These are phyloP conservation scores for Cladosporium sp. DNA, from an alignment of 2,329 filamentous ascomycete species.

Conservation along the genomic window DNA sequence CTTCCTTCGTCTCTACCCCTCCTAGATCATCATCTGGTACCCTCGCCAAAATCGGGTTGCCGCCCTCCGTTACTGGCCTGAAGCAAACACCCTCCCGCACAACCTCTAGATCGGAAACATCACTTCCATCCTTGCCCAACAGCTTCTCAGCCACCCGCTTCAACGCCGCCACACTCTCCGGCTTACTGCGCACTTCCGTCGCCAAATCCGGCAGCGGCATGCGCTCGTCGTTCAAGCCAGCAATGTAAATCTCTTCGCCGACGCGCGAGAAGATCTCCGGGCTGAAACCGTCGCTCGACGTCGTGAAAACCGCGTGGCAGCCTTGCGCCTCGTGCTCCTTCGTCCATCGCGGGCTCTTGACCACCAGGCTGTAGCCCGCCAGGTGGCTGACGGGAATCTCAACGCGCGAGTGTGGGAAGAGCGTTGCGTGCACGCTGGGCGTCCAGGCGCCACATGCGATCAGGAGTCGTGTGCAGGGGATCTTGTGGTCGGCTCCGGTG, in stretches of 20 bases:
- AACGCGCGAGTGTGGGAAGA: conserved; percentile 54
- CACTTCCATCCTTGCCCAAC: conserved; percentile 37
- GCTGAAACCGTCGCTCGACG: conserved; percentile 52
- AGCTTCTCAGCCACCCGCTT: conserved; percentile 45
- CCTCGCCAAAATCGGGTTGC: conserved; percentile 53
- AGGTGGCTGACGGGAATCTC: conserved; percentile 55
- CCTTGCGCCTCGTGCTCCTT: conserved; percentile 38
- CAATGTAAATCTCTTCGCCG: conserved; percentile 65
- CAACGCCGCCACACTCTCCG: conserved; percentile 47
- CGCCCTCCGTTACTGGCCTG: conserved; percentile 60
- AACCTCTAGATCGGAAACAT: conserved; percentile 49
- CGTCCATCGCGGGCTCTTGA: conserved; percentile 54
- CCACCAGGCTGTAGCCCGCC: conserved; percentile 66
- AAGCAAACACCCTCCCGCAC: conserved; percentile 65
- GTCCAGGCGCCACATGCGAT: conserved; percentile 69
- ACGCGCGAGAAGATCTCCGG: conserved; percentile 65
- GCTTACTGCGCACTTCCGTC: conserved; percentile 38
- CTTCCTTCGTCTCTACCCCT: conserved; percentile 36
- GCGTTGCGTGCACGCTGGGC: conserved; percentile 52
- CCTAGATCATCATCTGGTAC: conserved; percentile 50
- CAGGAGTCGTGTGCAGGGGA: conserved; percentile 60
- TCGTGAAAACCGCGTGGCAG: conserved; percentile 65
- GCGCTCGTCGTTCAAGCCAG: conserved; percentile 59
- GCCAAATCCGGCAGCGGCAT: conserved; percentile 56
- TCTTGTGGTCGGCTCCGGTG: conserved; percentile 31